Percentiles rank a stretch among this genome's conserved stretches.
Conservation (phyloP, 257 asterid species). For the Voacanga thouarsii region DNA sequence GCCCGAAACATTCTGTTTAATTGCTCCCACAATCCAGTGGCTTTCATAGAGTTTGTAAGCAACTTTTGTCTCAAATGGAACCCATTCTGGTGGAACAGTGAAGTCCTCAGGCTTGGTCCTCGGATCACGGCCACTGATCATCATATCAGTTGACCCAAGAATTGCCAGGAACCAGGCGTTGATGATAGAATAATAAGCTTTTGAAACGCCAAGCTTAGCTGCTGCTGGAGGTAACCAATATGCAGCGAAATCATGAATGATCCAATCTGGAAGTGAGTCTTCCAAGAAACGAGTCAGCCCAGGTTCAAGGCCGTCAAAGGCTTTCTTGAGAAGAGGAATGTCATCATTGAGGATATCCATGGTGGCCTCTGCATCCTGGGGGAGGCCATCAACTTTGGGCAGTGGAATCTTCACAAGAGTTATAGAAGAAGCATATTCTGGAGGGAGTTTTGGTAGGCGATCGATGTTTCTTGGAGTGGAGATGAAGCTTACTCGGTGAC, state of each 20-base stretch:
- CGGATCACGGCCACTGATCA: constrained; percentile 4
- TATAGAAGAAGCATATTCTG: constrained; percentile 33
- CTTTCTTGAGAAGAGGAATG: constrained; percentile 19
- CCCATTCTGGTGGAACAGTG: constrained; percentile 25
- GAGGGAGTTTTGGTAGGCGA: constrained; percentile 45
- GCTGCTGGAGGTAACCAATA: constrained; percentile 28
- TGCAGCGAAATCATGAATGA: constrained; percentile 26
- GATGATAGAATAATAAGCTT: background rate
- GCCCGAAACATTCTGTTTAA: background rate
- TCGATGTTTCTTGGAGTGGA: constrained; percentile 48
- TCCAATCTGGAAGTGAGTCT: constrained; percentile 20
- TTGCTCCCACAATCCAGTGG: constrained; percentile 9
- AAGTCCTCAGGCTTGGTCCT: constrained; percentile 24
- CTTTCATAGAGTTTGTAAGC: constrained; percentile 20
- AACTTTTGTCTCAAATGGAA: constrained; percentile 24
- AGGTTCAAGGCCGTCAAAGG: constrained; percentile 20
- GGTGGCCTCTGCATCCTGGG: constrained; percentile 26
- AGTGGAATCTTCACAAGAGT: constrained; percentile 33
- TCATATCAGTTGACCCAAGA: background rate
- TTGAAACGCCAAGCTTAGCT: background rate
- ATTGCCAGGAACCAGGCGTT: background rate
- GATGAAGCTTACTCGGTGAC: constrained; percentile 40
- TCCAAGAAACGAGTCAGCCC: constrained; percentile 10
- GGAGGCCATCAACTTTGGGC: constrained; percentile 20
- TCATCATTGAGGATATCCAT: constrained; percentile 11